Evolutionary conservation across 2,329 filamentous ascomycete species (phyloP), one percentile per base, ranked within the genome.

Genomic region (Ramularia endophylla): DNA sequence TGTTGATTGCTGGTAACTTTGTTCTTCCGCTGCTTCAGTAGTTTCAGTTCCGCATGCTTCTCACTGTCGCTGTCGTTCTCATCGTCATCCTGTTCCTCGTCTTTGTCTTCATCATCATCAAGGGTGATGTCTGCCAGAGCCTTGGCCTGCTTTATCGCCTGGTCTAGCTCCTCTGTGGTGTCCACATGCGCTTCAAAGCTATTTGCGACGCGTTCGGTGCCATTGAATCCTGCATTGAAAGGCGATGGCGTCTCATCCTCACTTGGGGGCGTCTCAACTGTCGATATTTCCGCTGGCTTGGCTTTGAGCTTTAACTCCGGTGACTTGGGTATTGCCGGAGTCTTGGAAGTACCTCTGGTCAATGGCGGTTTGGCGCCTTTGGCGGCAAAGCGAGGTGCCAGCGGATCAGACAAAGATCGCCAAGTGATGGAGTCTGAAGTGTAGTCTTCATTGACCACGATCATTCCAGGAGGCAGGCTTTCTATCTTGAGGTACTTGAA

Each of bases 101-200:
- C 47, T 8, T 61, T 57, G 5, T 68, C 55, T 3, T 59, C 65
- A 4, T 68, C 65, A 11, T 64, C 59, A 19, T 70, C 66, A 0
- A 70, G 52, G 1, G 65, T 66, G 5, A 87, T 65, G 43, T 82
- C 67, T 44, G 76, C 74, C 22, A 77, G 73, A 41, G 75, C 69
- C 52, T 75, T 77, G 34, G 81, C 70, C 54, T 83, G 71, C 22
- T 74, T 64, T 43, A 92, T 87, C 40, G 77, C 75, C 27, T 76
- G 66, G 22, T 82, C 75, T 7, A 90, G 66, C 19, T 76, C 77
- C 52, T 86, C 81, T 25, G 43, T 56, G 19, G 38, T 46, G 16
- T 38, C 41, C 6, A 40, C 9, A 5, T 30, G 11, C 4, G 17
- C 13, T n/a, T 27, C 28, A 5, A 47, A 43, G 39, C 37, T 50